A percentile compares a stretch with the other conserved stretches of the same genome.
phyloP scores from a whole-genome alignment of 371 early-diverging fungal genomes.

The Homolaphlyctis polyrhiza region DNA sequence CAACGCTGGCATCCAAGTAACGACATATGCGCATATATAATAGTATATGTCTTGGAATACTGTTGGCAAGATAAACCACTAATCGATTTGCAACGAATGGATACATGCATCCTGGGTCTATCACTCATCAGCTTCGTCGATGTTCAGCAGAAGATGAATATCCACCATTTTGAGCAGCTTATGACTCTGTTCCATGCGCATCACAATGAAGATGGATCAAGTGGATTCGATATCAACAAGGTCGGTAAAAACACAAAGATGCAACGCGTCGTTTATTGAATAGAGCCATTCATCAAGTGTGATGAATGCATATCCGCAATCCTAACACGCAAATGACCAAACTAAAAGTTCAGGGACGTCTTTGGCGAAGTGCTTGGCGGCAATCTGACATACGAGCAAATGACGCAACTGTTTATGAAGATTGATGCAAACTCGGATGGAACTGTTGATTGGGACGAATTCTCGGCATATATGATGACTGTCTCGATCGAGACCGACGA shows the following conservation, averaged over 20 bases:
- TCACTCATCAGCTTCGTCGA: slow-evolving; percentile 19
- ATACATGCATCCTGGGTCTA: no score
- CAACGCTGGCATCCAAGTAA: no score
- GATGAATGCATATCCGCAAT: background rate
- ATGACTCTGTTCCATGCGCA: slow-evolving; percentile 44
- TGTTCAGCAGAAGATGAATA: slow-evolving; percentile 49
- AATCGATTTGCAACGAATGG: no score
- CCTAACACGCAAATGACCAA: background rate
- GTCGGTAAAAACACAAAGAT: no score
- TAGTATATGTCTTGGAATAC: no score
- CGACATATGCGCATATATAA: no score
- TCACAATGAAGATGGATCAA: slow-evolving; percentile 45
- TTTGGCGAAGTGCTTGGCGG: slow-evolving; percentile 51
- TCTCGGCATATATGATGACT: slow-evolving; percentile 52
- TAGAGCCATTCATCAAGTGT: background rate
- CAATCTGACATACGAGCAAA: slow-evolving; percentile 45
- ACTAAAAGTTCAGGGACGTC: slow-evolving; percentile 46
- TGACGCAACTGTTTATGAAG: slow-evolving; percentile 57
- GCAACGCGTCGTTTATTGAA: background rate
- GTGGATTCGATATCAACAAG: slow-evolving; percentile 39
- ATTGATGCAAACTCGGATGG: slow-evolving; percentile 58
- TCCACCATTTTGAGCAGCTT: slow-evolving; percentile 53
- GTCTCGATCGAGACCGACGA: slow-evolving; percentile 36
- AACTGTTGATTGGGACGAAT: slow-evolving; percentile 54
- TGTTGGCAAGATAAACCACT: no score